phyloP scores from a whole-genome alignment of 129 eudicot genomes.

The Centrapalus pauciflorus region DNA sequence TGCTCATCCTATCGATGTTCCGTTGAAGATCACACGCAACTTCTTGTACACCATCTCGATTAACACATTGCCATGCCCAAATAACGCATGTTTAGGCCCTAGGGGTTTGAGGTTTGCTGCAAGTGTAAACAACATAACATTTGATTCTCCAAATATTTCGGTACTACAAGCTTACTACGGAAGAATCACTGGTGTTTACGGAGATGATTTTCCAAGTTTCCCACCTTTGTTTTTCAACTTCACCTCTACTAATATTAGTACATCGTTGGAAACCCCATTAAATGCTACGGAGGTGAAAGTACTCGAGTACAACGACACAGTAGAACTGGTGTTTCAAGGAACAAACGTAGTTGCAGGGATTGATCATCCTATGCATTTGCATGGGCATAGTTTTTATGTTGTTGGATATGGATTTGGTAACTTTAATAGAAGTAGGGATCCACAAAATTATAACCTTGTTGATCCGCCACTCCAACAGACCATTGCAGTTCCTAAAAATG shows the following conservation, averaged over 20 bases:
- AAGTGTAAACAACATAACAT: constrained; percentile 53
- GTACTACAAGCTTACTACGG: constrained; percentile 45
- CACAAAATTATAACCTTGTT: constrained; percentile 40
- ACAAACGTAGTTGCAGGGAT: constrained; percentile 38
- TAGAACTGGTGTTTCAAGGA: constrained; percentile 50
- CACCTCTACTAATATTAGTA: constrained; percentile 23
- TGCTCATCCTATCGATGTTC: constrained; percentile 40
- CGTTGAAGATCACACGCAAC: constrained; percentile 18
- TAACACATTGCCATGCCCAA: constrained; percentile 38
- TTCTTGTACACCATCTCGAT: constrained; percentile 38
- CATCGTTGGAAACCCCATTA: constrained; percentile 13
- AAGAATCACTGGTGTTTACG: constrained; percentile 33
- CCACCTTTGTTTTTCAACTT: constrained; percentile 46
- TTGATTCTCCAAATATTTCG: constrained; percentile 28
- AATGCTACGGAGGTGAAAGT: constrained; percentile 25
- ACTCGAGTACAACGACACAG: constrained; percentile 22
- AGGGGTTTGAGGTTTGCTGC: constrained; percentile 45
- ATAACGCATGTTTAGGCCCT: constrained; percentile 37
- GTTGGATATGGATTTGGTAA: constrained; percentile 55
- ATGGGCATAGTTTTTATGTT: constrained; percentile 50
- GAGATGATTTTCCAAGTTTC: constrained; percentile 31
- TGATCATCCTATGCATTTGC: constrained; percentile 63
- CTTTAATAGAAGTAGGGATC: constrained; percentile 33
- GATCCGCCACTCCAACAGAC: constrained; percentile 60
- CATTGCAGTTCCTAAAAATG: constrained; percentile 44